phyloP scores from a whole-genome alignment of 345 rosid species.

The Chamaenerion angustifolium region DNA sequence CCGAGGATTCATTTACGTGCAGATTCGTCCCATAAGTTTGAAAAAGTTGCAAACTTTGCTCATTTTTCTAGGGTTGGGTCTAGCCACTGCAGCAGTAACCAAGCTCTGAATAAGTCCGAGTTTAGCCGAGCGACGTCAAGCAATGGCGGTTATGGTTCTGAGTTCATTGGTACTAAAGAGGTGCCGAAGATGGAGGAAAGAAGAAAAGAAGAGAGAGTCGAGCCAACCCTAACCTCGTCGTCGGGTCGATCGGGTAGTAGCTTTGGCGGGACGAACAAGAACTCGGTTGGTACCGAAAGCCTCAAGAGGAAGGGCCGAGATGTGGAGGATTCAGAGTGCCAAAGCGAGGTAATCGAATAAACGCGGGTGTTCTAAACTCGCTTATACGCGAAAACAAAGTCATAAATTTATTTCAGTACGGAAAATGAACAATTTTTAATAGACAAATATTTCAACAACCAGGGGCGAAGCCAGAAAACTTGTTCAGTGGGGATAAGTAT shows the following conservation, averaged over 20 bases:
- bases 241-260: slow-evolving; percentile 66
- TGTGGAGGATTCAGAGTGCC: slow-evolving; percentile 42
- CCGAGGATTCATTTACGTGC: slow-evolving; percentile 3
- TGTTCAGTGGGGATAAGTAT: too few species aligned
- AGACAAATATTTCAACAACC: too few species aligned
- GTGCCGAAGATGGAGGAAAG: slow-evolving; percentile 8
- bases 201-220: slow-evolving; percentile 25
- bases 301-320: slow-evolving; percentile 49
- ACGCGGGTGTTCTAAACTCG: too few species aligned
- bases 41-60: slow-evolving; percentile 11
- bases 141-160: too few species aligned
- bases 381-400: too few species aligned
- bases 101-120: slow-evolving; percentile 4
- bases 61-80: slow-evolving; percentile 48
- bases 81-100: slow-evolving; percentile 49
- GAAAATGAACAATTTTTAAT: too few species aligned
- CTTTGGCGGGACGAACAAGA: slow-evolving; percentile 30
- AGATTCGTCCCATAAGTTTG: slow-evolving; percentile 2
- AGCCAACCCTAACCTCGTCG: slow-evolving; percentile 34
- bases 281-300: slow-evolving; percentile 19
- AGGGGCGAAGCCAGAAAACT: too few species aligned
- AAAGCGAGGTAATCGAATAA: slow-evolving; percentile 58
- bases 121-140: too few species aligned
- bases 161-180: background rate
- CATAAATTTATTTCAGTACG: too few species aligned